phyloP scores from a whole-genome alignment of 2,329 filamentous ascomycete species.

The Aureobasidium sp. region DNA sequence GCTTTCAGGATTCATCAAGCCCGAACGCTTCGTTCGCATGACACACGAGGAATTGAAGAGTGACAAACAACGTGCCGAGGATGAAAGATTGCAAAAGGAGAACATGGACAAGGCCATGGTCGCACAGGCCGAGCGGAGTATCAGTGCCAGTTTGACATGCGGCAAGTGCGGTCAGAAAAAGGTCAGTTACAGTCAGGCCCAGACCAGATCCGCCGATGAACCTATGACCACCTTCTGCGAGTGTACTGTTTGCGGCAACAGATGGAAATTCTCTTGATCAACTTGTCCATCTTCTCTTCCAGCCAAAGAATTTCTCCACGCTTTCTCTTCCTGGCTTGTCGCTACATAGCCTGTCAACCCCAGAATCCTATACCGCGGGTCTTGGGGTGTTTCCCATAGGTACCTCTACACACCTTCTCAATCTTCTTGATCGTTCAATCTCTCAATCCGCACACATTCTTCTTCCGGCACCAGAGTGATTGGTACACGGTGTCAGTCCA shows the following conservation, averaged over 20 bases:
- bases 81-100: constrained; percentile 72
- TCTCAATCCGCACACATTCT: too few species aligned
- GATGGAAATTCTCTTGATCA: constrained; percentile 43
- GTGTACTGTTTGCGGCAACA: constrained; percentile 45
- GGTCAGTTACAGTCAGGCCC: constrained; percentile 92
- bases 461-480: too few species aligned
- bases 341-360: too few species aligned
- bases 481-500: too few species aligned
- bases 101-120: constrained; percentile 98
- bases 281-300: background rate
- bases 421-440: too few species aligned
- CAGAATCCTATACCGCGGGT: too few species aligned
- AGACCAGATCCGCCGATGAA: constrained; percentile 92
- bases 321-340: background rate
- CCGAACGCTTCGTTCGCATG: constrained; percentile 77
- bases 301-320: background rate
- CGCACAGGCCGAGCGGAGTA: constrained; percentile 81
- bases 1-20: constrained; percentile 62
- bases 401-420: too few species aligned
- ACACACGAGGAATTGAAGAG: constrained; percentile 85
- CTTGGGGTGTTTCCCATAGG: too few species aligned
- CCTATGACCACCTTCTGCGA: constrained; percentile 58
- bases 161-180: constrained; percentile 88
- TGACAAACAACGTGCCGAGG: constrained; percentile 68
- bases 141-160: constrained; percentile 81